Evolutionary conservation across 306 rosid species (phyloP), one percentile per base, ranked within the genome.

Genomic region (Castanea mollissima): DNA sequence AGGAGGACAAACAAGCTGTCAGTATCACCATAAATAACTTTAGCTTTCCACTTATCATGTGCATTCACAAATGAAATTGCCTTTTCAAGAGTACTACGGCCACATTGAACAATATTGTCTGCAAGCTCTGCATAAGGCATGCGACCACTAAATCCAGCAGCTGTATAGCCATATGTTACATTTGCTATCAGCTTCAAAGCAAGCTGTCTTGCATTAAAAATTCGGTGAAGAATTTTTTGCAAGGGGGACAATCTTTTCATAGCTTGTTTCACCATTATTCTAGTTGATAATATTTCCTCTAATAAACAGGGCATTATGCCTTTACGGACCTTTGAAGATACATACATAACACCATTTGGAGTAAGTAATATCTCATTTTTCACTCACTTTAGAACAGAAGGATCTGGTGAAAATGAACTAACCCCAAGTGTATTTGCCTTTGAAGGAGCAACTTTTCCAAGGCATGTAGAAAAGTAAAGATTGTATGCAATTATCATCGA

Each of bases 101-200:
- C 99, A 57, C 97, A 94, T 64, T 94, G 97, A 85, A 94, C 97
- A 58, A 94, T 92, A 85, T 95, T 92, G 85, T 94, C 99, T 18
- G 99, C 99, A 83, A 94, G 93, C 86, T 94, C 97, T 20, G 97
- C 97, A 86, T 97, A 94, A 82, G 99, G 99, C 99, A 94, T 94
- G 77, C 99, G 99, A 52, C 99, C 99, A 77, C 97, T 92, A 83
- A 94, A 94, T 69, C 99, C 99, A 81, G 99, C 99, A 81, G 99
- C 99, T 54, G 97, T 90, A 79, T 94, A 94, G 73, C 99, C 99
- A 83, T 94, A 92, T 1, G 97, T 94, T 73, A 94, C 97, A 74
- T 94, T 94, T 60, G 99, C 87, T 86, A 94, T 94, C 79, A 94
- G 90, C 90, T 94, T 94, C 91, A 94, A 81, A 54, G 97, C 99